A percentile compares a stretch with the other conserved stretches of the same genome.
Evolutionary conservation across 179 eudicot genomes (phyloP).

Genomic region (Silene coronaria): DNA sequence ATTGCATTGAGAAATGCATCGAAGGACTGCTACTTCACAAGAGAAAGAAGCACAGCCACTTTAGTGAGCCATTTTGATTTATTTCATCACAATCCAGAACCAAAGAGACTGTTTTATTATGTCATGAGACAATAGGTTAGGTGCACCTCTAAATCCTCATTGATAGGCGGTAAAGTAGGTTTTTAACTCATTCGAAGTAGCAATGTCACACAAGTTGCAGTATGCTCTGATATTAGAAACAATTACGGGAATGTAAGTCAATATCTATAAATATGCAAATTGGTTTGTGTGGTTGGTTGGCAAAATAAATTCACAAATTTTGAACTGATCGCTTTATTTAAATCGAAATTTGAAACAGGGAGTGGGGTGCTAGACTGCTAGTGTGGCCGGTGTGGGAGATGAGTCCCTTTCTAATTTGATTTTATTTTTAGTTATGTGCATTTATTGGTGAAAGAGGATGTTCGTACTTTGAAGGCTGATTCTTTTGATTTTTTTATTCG

Average conservation of each 20-base stretch:
- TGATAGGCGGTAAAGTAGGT: neutral
- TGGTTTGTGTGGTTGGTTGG: neutral
- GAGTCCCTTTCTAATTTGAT: neutral
- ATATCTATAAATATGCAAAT: neutral
- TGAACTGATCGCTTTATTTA: neutral
- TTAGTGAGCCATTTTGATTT: too few species aligned
- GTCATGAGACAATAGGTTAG: neutral
- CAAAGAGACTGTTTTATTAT: too few species aligned
- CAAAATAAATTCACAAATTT: neutral
- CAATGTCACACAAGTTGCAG: neutral
- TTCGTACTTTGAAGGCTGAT: neutral
- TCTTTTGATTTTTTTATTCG: neutral
- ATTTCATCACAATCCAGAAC: too few species aligned
- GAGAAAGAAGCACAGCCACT: too few species aligned
- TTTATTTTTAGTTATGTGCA: neutral
- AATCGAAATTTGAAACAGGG: neutral
- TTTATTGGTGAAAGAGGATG: neutral
- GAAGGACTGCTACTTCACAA: too few species aligned
- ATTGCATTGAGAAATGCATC: too few species aligned
- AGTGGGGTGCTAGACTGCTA: neutral
- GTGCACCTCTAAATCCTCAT: neutral
- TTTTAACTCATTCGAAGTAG: neutral
- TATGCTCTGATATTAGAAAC: neutral
- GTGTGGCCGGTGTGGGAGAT: neutral
- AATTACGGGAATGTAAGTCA: neutral